phyloP scores from a whole-genome alignment of 2,329 filamentous ascomycete genomes.

The Calcarisporium arbuscula region DNA sequence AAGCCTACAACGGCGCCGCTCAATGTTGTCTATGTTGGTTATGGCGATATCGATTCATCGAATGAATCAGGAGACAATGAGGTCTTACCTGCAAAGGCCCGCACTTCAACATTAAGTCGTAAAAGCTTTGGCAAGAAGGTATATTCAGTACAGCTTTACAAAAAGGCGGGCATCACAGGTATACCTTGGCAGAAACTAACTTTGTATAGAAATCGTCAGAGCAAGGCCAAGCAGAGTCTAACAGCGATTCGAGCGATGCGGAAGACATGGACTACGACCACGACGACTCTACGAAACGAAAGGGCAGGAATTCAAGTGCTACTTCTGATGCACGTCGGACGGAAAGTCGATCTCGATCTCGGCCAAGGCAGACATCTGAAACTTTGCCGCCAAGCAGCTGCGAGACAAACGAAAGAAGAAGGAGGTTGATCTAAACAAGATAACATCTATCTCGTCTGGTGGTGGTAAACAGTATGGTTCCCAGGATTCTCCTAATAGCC shows the following conservation, averaged over 20 bases:
- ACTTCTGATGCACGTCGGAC: conserved; percentile 11
- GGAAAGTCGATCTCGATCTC: conserved; percentile 25
- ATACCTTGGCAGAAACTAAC: no score
- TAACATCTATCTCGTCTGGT: conserved; percentile 53
- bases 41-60: conserved; percentile 41
- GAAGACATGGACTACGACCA: no score
- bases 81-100: conserved; percentile 24
- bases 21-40: conserved; percentile 54
- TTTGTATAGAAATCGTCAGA: no score
- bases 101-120: conserved; percentile 27
- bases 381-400: conserved; percentile 36
- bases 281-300: conserved; percentile 18
- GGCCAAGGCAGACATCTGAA: conserved; percentile 19
- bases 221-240: conserved; percentile 11
- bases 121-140: conserved; percentile 22
- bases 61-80: conserved; percentile 29
- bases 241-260: conserved; percentile 20
- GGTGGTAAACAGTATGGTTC: conserved; percentile 18
- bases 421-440: conserved; percentile 58
- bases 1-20: conserved; percentile 32
- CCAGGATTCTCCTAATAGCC: conserved; percentile 13
- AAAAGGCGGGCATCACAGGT: conserved; percentile 11
- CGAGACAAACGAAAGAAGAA: conserved; percentile 57
- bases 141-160: conserved; percentile 13
- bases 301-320: conserved; percentile 19